Evolutionary conservation across 192 early-diverging fungal genomes (phyloP).

Genomic region (Coemansia sp.): DNA sequence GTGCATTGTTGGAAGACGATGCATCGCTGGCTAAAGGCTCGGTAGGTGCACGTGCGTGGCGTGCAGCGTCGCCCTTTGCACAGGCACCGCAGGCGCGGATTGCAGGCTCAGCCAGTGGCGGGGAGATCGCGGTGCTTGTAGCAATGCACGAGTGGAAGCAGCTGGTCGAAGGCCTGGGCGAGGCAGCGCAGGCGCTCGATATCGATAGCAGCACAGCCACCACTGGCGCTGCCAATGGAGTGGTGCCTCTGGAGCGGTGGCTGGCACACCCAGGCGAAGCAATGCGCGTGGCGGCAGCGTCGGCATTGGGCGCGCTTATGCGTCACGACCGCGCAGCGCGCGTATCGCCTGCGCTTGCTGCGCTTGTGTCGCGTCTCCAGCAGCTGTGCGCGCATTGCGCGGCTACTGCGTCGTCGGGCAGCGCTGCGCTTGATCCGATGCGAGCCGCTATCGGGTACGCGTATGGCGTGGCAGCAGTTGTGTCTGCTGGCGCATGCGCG

Average conservation of each 20-base stretch:
- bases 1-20: neutral
- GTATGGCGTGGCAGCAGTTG: constrained; percentile 65
- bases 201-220: neutral
- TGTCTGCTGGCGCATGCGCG: constrained; percentile 28
- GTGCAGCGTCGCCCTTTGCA: constrained; percentile 66
- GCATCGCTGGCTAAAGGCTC: neutral
- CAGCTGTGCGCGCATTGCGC: constrained; percentile 61
- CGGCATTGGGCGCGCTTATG: constrained; percentile 70
- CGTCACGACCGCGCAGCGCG: constrained; percentile 44
- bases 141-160: constrained; percentile 74
- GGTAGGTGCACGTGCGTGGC: neutral
- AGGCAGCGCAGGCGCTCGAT: constrained; percentile 4
- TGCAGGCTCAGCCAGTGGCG: constrained; percentile 30
- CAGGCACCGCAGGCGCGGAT: constrained; percentile 49
- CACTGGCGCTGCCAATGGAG: neutral
- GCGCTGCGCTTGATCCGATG: constrained; percentile 41
- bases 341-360: constrained; percentile 65
- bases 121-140: constrained; percentile 51
- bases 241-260: constrained; percentile 71
- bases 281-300: constrained; percentile 74
- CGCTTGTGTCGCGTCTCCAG: constrained; percentile 70
- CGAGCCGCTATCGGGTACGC: constrained; percentile 66
- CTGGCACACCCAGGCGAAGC: constrained; percentile 68
- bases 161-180: constrained; percentile 76
- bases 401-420: constrained; percentile 16